phyloP scores from a whole-genome alignment of 495 filamentous ascomycete species.

The Terfezia claveryi region DNA sequence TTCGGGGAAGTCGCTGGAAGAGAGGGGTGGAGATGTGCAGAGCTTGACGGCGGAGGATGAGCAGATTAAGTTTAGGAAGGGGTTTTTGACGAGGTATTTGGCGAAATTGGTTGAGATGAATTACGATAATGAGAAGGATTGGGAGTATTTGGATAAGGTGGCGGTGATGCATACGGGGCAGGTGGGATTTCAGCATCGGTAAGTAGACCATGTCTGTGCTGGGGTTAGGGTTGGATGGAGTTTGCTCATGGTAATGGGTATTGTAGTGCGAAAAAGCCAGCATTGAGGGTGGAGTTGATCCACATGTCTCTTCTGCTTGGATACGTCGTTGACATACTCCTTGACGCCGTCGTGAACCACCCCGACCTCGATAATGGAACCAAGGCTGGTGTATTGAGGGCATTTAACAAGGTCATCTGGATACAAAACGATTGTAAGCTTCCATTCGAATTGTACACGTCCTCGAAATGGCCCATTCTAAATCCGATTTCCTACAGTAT shows the following conservation, averaged over 20 bases:
- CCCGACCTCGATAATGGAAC: constrained; percentile 10
- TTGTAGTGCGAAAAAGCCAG: constrained; percentile 15
- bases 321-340: constrained; percentile 21
- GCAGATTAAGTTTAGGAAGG: constrained; percentile 22
- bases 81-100: constrained; percentile 20
- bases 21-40: constrained; percentile 5
- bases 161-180: constrained; percentile 23
- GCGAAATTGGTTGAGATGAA: constrained; percentile 12
- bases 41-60: constrained; percentile 20
- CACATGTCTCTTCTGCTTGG: constrained; percentile 22
- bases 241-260: background rate
- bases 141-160: constrained; percentile 24
- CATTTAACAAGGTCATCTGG: constrained; percentile 18
- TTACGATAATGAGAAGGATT: constrained; percentile 6
- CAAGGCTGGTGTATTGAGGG: constrained; percentile 9
- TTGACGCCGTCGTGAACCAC: constrained; percentile 18
- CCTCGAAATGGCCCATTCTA: background rate
- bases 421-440: constrained; percentile 16
- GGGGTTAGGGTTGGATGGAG: background rate
- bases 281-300: constrained; percentile 22
- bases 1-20: constrained; percentile 13
- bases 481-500: constrained; percentile 2
- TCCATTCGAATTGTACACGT: background rate
- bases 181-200: constrained; percentile 23
- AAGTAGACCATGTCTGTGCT: background rate